Evolutionary conservation across 192 early-diverging fungal species (phyloP).

Genomic region (Backusella macrospora): DNA sequence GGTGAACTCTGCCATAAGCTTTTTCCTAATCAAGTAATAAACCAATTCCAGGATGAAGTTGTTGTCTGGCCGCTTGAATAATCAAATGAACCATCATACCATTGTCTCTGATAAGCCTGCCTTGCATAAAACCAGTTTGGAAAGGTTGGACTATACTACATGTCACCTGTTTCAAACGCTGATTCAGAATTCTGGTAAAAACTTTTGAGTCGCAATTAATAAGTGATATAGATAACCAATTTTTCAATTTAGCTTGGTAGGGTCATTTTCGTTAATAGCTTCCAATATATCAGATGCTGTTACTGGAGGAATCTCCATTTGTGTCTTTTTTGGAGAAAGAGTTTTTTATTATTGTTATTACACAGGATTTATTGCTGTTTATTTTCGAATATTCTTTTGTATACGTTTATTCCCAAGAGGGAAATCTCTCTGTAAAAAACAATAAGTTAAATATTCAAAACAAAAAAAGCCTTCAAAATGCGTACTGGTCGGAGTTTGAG

Average conservation of each 20-base stretch:
- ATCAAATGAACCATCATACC: neutral
- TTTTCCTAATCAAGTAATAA: conserved; percentile 36
- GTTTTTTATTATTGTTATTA: no score
- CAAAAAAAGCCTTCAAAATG: no score
- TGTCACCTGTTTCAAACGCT: neutral
- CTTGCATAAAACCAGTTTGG: conserved; percentile 26
- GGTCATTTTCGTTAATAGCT: no score
- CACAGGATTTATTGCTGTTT: no score
- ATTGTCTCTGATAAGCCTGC: conserved; percentile 25
- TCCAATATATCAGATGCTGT: no score
- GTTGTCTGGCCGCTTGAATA: neutral
- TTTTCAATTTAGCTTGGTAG: conserved; percentile 10
- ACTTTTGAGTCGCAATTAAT: conserved; percentile 26
- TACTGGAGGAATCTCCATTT: no score
- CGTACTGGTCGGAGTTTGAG: no score
- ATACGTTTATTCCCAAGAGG: no score
- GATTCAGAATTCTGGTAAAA: conserved; percentile 2
- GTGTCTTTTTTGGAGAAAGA: no score
- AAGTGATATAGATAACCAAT: conserved; percentile 2
- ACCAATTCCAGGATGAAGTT: neutral
- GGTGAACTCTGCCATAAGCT: conserved; percentile 36
- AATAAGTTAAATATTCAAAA: no score
- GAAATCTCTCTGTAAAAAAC: no score
- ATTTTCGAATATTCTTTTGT: no score
- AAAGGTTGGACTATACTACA: conserved; percentile 10